These are phyloP conservation scores for Macrophomina pseudophaseolina DNA, from an alignment of 2,329 filamentous ascomycete genomes.

Conservation along the genomic window DNA sequence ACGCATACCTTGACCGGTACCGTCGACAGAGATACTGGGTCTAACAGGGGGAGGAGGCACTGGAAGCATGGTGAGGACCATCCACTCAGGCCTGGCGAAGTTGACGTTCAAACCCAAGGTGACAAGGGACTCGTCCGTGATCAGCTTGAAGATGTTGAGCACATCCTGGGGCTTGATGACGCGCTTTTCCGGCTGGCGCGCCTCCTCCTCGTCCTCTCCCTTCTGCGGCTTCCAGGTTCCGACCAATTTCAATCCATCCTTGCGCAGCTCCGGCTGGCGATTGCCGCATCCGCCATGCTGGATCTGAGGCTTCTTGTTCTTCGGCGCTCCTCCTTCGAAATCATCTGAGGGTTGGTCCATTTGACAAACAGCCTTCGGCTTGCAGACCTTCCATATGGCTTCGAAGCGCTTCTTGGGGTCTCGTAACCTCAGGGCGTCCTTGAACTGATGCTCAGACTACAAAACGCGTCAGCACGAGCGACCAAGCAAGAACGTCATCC, in stretches of 20 bases:
- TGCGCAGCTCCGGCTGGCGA: conserved; percentile 82
- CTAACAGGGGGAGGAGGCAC: conserved; percentile 95
- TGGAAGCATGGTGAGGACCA: conserved; percentile 92
- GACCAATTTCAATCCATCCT: conserved; percentile 82
- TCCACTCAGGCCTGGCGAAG: conserved; percentile 97
- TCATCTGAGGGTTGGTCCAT: conserved; percentile 59
- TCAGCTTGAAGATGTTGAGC: conserved; percentile 83
- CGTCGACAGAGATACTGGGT: conserved; percentile 96
- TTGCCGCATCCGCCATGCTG: conserved; percentile 93
- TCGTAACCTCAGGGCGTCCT: conserved; percentile 79
- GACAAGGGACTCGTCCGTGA: conserved; percentile 78
- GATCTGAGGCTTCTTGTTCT: conserved; percentile 54
- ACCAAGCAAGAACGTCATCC: conserved; percentile 55
- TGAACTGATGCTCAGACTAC: conserved; percentile 52
- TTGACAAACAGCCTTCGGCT: conserved; percentile 77
- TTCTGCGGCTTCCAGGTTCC: conserved; percentile 74
- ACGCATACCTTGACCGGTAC: conserved; percentile 86
- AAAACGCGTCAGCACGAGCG: conserved; percentile 64
- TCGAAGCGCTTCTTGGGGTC: conserved; percentile 96
- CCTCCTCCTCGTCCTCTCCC: conserved; percentile 73
- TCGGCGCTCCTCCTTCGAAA: conserved; percentile 46
- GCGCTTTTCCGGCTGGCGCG: conserved; percentile 70
- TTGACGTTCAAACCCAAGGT: conserved; percentile 93
- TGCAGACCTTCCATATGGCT: conserved; percentile 88
- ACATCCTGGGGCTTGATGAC: conserved; percentile 83